Conservation (phyloP, 2,329 filamentous ascomycete species). For the Colletotrichum simmondsii region DNA sequence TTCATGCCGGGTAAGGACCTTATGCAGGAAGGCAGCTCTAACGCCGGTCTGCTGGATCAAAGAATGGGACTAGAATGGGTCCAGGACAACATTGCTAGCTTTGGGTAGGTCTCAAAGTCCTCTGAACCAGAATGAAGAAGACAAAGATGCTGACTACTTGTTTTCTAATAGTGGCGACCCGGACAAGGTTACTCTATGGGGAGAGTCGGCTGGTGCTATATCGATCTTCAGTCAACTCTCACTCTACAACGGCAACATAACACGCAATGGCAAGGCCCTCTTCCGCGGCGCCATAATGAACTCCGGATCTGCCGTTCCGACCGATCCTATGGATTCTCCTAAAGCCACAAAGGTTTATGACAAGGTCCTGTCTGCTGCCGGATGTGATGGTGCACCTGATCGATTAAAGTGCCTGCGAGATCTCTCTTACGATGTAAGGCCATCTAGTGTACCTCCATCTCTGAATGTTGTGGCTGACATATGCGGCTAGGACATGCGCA, state of each 20-base stretch:
- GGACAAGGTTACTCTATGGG: conserved; percentile 72
- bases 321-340: conserved; percentile 62
- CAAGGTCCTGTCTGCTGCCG: conserved; percentile 58
- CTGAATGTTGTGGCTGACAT: conserved; percentile 62
- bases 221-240: conserved; percentile 72
- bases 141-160: background rate
- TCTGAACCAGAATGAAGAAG: too few relatives aligned
- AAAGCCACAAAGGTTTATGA: conserved; percentile 69
- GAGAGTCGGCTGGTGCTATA: conserved; percentile 68
- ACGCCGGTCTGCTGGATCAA: conserved; percentile 45
- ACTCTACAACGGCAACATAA: conserved; percentile 69
- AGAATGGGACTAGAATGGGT: conserved; percentile 50
- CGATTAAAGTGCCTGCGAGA: conserved; percentile 66
- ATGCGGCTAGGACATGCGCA: conserved; percentile 59
- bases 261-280: conserved; percentile 61
- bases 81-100: conserved; percentile 46
- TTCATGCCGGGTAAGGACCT: conserved; percentile 45
- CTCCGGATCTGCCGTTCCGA: conserved; percentile 62
- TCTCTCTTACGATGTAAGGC: conserved; percentile 66
- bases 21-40: conserved; percentile 59
- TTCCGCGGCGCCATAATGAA: conserved; percentile 76
- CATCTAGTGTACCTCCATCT: conserved; percentile 54
- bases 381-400: conserved; percentile 61
- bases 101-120: conserved; percentile 37
- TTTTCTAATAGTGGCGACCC: conserved; percentile 66